phyloP scores from a whole-genome alignment of 2,329 filamentous ascomycete genomes.

The Aspergillus floridensis region DNA sequence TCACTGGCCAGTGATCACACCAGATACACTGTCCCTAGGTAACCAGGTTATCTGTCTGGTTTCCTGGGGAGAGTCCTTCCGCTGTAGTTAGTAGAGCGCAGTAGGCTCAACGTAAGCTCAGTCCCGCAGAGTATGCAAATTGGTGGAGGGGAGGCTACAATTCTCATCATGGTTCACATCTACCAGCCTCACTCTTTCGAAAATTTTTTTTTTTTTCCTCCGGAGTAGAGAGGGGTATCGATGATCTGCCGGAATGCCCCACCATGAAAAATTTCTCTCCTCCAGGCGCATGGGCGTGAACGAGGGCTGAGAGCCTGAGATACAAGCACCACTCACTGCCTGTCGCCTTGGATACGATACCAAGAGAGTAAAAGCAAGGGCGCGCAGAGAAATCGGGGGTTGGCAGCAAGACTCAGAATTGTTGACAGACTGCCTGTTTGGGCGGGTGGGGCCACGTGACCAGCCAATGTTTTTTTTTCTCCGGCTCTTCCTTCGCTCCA shows the following conservation, averaged over 20 bases:
- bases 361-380: too few relatives aligned
- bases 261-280: background rate
- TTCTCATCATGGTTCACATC: background rate
- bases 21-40: background rate
- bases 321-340: too few relatives aligned
- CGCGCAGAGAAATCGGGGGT: too few relatives aligned
- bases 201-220: background rate
- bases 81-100: background rate
- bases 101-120: too few relatives aligned
- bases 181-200: background rate
- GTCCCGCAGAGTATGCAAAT: too few relatives aligned
- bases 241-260: background rate
- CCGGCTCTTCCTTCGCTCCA: background rate
- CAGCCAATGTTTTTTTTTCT: background rate
- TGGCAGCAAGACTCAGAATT: background rate
- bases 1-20: background rate
- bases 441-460: background rate
- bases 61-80: background rate
- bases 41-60: background rate
- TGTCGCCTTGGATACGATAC: too few relatives aligned
- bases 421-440: background rate
- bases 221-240: background rate
- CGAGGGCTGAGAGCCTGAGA: too few relatives aligned
- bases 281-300: too few relatives aligned
- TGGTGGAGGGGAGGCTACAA: too few relatives aligned